phyloP scores from a whole-genome alignment of 1,139 yeast species.

The Dujonia santamariae region DNA sequence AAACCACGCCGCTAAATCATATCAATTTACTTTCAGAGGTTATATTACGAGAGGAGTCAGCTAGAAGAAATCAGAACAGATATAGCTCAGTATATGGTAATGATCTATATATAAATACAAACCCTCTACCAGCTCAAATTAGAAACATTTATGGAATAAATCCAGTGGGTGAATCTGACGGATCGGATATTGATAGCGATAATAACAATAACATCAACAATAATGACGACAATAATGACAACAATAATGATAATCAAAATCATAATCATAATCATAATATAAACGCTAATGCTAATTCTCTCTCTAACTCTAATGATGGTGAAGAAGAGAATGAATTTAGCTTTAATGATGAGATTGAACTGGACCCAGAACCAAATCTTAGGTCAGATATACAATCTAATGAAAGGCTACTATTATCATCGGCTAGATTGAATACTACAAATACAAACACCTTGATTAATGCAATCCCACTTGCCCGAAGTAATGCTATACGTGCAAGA shows the following conservation, averaged over 20 bases:
- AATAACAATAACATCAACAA: constrained; percentile 13
- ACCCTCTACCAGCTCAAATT: constrained; percentile 5
- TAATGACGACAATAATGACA: constrained; percentile 8
- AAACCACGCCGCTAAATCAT: neutral
- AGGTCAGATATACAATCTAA: constrained; percentile 16
- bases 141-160: constrained; percentile 9
- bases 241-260: constrained; percentile 5
- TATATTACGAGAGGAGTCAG: constrained; percentile 1
- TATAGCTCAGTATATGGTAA: constrained; percentile 3
- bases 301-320: constrained; percentile 4
- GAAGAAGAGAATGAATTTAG: constrained; percentile 3
- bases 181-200: constrained; percentile 10
- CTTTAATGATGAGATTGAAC: constrained; percentile 4
- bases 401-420: constrained; percentile 25
- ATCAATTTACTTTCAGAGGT: constrained; percentile 3
- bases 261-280: neutral
- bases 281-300: constrained; percentile 3
- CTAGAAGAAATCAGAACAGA: neutral
- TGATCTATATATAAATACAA: constrained; percentile 6
- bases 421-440: constrained; percentile 26
- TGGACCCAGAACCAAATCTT: constrained; percentile 11
- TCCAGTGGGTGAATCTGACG: constrained; percentile 7
- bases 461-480: constrained; percentile 11
- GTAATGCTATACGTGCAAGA: constrained; percentile 9
- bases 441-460: constrained; percentile 17